phyloP scores from a whole-genome alignment of 2,329 filamentous ascomycete species.

The Diplocarpon mali region DNA sequence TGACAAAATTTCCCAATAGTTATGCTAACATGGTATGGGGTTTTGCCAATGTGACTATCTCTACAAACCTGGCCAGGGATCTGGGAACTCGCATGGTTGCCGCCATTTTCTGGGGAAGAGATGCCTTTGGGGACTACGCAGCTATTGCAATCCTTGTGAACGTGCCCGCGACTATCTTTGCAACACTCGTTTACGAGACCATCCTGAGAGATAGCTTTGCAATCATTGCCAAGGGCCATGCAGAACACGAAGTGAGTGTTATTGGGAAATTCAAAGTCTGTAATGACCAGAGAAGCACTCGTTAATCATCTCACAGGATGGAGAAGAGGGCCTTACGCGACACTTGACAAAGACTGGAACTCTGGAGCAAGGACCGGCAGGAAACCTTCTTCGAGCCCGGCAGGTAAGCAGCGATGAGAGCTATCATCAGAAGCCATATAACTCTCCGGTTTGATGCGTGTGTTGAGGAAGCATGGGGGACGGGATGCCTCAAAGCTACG shows the following conservation, averaged over 20 bases:
- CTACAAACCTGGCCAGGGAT: constrained; percentile 46
- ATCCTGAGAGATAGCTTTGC: constrained; percentile 41
- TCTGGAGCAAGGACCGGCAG: constrained; percentile 17
- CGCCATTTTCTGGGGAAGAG: constrained; percentile 43
- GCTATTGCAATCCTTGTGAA: constrained; percentile 46
- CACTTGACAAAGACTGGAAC: constrained; percentile 31
- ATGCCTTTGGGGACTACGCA: constrained; percentile 39
- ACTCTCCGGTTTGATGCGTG: constrained; percentile 7
- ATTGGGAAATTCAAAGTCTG: not conserved
- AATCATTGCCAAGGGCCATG: constrained; percentile 37
- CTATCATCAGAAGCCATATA: constrained; percentile 6
- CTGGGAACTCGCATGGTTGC: constrained; percentile 48
- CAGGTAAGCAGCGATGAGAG: constrained; percentile 5
- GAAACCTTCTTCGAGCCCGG: constrained; percentile 9
- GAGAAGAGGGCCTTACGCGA: constrained; percentile 37
- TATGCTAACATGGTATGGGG: constrained; percentile 37
- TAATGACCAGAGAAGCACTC: not conserved
- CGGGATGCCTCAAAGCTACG: too few species aligned
- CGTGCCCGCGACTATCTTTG: constrained; percentile 44
- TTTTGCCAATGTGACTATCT: constrained; percentile 43
- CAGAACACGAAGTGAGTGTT: constrained; percentile 31
- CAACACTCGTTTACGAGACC: constrained; percentile 43
- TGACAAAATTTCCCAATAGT: not conserved
- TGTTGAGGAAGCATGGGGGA: too few species aligned
- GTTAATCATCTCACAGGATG: constrained; percentile 22